Conservation (phyloP, 768 basidiomycete species). For the Macrolepiota dolichaula region DNA sequence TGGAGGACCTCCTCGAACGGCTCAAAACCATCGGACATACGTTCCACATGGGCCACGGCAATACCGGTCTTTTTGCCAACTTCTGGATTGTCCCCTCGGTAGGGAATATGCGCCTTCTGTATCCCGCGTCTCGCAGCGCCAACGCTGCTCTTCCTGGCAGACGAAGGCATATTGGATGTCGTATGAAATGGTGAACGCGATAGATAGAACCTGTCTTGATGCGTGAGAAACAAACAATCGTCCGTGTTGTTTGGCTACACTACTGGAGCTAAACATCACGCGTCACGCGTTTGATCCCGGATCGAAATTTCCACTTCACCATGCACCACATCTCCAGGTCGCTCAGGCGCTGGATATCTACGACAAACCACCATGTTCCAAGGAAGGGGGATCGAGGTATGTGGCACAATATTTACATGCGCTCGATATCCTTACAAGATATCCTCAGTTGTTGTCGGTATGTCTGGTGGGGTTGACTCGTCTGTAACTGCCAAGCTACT, state of each 20-base stretch:
- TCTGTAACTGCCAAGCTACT: conserved; percentile 83
- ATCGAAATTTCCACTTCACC: not conserved
- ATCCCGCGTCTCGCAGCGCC: conserved; percentile 49
- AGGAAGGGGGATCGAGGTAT: conserved; percentile 30
- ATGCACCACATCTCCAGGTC: not conserved
- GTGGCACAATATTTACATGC: too few relatives aligned
- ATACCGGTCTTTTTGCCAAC: conserved; percentile 83
- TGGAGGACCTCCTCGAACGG: conserved; percentile 73
- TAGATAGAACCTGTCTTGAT: not conserved
- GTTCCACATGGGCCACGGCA: conserved; percentile 62
- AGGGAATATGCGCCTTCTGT: conserved; percentile 70
- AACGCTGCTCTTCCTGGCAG: conserved; percentile 44
- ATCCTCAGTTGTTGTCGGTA: conserved; percentile 77
- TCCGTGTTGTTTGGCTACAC: conserved; percentile 6
- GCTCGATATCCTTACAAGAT: not conserved
- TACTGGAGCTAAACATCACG: not conserved
- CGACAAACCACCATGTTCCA: conserved; percentile 11
- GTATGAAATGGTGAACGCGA: not conserved
- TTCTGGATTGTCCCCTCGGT: conserved; percentile 71
- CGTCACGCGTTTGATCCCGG: conserved; percentile 10
- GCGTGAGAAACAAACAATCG: conserved; percentile 14
- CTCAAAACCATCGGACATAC: conserved; percentile 80
- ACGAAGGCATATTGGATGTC: conserved; percentile 34
- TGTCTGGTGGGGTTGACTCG: conserved; percentile 96
- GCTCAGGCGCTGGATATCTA: conserved; percentile 4